Conservation (phyloP, 805 yeast genomes). For the Kluyveromyces starmeri region DNA sequence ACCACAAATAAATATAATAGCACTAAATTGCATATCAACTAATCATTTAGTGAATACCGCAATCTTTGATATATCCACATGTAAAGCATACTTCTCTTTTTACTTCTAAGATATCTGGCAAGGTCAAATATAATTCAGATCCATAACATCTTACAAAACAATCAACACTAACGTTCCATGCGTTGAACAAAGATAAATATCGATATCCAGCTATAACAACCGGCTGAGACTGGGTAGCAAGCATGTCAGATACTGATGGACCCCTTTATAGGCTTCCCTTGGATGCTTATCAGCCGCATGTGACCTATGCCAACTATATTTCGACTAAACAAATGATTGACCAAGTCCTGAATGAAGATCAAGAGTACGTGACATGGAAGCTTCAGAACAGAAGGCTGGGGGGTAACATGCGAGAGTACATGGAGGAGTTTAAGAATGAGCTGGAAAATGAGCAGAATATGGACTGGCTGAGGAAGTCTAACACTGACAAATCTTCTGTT, state of each 20-base stretch:
- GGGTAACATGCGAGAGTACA: slow-evolving; percentile 20
- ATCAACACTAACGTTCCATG: too few species aligned
- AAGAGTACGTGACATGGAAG: slow-evolving; percentile 28
- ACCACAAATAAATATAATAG: too few species aligned
- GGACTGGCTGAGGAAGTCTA: neutral
- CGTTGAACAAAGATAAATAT: too few species aligned
- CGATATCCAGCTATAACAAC: too few species aligned
- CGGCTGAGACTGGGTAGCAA: neutral
- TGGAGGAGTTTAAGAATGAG: slow-evolving; percentile 5
- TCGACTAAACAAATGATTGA: slow-evolving; percentile 26
- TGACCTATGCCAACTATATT: slow-evolving; percentile 23
- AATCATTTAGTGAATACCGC: too few species aligned
- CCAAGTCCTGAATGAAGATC: slow-evolving; percentile 28
- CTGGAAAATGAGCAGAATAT: slow-evolving; percentile 1
- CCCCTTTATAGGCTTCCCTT: slow-evolving; percentile 26
- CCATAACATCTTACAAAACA: too few species aligned
- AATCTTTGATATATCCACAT: too few species aligned
- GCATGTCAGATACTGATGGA: slow-evolving; percentile 25
- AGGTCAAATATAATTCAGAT: too few species aligned
- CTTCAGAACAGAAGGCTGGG: slow-evolving; percentile 25
- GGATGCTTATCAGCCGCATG: slow-evolving; percentile 21
- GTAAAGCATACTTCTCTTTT: too few species aligned
- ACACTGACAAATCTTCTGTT: neutral
- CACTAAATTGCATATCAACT: too few species aligned
- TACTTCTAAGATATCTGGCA: too few species aligned